Evolutionary conservation across 768 basidiomycete genomes (phyloP).

Genomic region (Mycena galericulata): DNA sequence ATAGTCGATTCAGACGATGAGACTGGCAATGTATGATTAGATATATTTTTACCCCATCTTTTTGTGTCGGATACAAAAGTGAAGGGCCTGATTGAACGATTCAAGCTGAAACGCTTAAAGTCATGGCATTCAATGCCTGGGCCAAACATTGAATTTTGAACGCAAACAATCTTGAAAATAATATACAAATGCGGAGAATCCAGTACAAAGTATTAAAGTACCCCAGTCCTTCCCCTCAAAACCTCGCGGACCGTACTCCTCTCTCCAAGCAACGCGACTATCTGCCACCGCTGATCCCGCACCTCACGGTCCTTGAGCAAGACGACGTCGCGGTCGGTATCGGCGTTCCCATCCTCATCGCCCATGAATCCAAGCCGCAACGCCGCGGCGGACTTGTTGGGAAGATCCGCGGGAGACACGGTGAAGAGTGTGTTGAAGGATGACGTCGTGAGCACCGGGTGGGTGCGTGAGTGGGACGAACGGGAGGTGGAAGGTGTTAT

Average conservation of each 20-base stretch:
- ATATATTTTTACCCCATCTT: no score
- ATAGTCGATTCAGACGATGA: conserved; percentile 53
- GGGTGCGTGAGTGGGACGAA: conserved; percentile 49
- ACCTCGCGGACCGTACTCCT: conserved; percentile 78
- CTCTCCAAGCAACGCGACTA: conserved; percentile 79
- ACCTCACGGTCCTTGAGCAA: conserved; percentile 74
- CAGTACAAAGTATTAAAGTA: conserved; percentile 38
- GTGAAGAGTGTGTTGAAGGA: conserved; percentile 86
- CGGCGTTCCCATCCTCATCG: conserved; percentile 60
- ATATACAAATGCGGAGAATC: conserved; percentile 24
- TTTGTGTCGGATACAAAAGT: no score
- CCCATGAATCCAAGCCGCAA: conserved; percentile 69
- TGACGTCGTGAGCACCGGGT: conserved; percentile 69
- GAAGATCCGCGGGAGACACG: conserved; percentile 80
- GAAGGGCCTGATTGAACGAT: no score
- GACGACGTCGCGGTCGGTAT: conserved; percentile 62
- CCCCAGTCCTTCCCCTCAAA: conserved; percentile 48
- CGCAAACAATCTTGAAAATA: not conserved
- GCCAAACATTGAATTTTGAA: no score
- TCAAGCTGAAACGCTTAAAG: no score
- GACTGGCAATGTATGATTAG: no score
- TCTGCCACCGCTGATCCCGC: conserved; percentile 80
- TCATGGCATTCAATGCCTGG: no score
- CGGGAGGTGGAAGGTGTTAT: conserved; percentile 72
- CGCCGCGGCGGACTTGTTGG: conserved; percentile 82